These are phyloP conservation scores for Boletus subcaerulescens DNA, from an alignment of 768 basidiomycete species.

Conservation along the genomic window DNA sequence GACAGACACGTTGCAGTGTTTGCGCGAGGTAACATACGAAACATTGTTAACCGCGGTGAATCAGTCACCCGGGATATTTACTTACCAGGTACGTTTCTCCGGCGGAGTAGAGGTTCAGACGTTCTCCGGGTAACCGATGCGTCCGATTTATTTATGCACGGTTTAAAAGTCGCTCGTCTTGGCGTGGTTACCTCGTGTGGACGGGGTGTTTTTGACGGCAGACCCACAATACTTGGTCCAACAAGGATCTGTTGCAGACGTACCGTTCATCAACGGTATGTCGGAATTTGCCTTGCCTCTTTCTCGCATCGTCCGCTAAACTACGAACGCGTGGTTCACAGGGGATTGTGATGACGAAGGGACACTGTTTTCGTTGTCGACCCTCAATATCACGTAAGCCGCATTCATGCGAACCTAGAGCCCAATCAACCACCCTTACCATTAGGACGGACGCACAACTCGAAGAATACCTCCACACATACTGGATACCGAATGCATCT, in stretches of 20 bases:
- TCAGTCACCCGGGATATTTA: constrained; percentile 24
- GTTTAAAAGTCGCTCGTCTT: not conserved
- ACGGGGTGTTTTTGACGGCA: constrained; percentile 37
- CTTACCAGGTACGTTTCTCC: not conserved
- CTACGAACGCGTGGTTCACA: not conserved
- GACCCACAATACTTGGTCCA: constrained; percentile 31
- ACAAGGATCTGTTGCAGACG: constrained; percentile 27
- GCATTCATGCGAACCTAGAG: too few relatives aligned
- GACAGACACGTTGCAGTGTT: constrained; percentile 32
- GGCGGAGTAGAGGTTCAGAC: too few relatives aligned
- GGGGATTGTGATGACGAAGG: constrained; percentile 41
- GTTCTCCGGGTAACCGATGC: too few relatives aligned
- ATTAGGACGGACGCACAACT: not conserved
- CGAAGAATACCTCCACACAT: not conserved
- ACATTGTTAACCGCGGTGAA: constrained; percentile 33
- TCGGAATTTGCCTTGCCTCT: too few relatives aligned
- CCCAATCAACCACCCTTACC: not conserved
- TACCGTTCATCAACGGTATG: constrained; percentile 5
- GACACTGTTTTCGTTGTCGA: constrained; percentile 32
- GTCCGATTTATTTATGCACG: not conserved
- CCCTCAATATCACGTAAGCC: not conserved
- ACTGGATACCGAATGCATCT: constrained; percentile 30
- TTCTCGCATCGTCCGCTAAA: too few relatives aligned
- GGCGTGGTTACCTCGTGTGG: constrained; percentile 37
- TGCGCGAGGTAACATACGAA: constrained; percentile 31